These are phyloP conservation scores for Aureobasidium sp. DNA, from an alignment of 2,329 filamentous ascomycete species.

Conservation along the genomic window DNA sequence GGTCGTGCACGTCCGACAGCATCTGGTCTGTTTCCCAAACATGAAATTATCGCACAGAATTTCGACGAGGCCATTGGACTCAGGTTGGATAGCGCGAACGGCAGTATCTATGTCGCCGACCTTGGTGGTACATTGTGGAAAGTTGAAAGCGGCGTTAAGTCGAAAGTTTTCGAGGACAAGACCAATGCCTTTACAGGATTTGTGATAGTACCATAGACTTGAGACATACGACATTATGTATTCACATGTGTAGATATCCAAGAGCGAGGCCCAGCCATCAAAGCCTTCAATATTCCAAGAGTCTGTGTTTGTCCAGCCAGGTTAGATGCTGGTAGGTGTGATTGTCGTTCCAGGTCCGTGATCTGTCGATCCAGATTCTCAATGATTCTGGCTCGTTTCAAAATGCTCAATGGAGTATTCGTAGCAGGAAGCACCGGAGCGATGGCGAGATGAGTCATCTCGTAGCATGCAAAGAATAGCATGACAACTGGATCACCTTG, in stretches of 20 bases:
- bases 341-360: background rate
- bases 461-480: background rate
- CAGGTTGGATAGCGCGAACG: conserved; percentile 1
- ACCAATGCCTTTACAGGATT: conserved; percentile 5
- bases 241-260: background rate
- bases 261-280: background rate
- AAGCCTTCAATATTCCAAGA: background rate
- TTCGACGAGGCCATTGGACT: conserved; percentile 44
- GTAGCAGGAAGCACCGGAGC: background rate
- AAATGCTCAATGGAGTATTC: background rate
- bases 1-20: background rate
- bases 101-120: background rate
- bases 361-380: conserved; percentile 1
- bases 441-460: conserved; percentile 1
- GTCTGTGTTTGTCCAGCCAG: background rate
- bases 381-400: background rate
- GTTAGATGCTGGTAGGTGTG: background rate
- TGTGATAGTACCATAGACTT: background rate
- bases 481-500: background rate
- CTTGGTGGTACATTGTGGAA: background rate
- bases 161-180: background rate
- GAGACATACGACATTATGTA: background rate
- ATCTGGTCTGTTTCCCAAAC: conserved; percentile 24
- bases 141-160: background rate
- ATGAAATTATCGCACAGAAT: conserved; percentile 26